Percentiles rank a stretch among this genome's conserved stretches.
phyloP scores from a whole-genome alignment of 1,284 basidiomycete genomes.

The Papiliotrema laurentii region DNA sequence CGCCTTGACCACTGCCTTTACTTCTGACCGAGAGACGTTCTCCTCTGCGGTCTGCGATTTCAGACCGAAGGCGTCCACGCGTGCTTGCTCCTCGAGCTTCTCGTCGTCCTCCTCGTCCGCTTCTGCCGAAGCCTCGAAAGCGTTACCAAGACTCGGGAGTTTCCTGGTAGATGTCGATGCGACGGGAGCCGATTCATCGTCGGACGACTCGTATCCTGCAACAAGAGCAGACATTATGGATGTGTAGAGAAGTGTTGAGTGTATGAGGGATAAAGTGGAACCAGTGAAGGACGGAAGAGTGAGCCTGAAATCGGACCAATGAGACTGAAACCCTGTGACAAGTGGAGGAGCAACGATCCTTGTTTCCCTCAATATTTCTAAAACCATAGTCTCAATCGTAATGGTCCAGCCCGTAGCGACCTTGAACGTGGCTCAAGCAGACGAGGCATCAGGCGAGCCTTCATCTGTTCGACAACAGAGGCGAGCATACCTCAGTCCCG shows the following conservation, averaged over 20 bases:
- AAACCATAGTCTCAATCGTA: too few species aligned
- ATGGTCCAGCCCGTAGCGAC: neutral
- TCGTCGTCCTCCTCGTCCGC: conserved; percentile 36
- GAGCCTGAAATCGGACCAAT: neutral
- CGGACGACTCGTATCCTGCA: conserved; percentile 45
- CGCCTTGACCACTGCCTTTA: conserved; percentile 28
- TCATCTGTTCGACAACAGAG: neutral
- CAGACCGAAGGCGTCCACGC: conserved; percentile 44
- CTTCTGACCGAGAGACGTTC: conserved; percentile 5
- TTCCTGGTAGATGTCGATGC: conserved; percentile 15
- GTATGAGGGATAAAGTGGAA: neutral
- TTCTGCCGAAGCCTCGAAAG: neutral
- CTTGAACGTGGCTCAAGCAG: neutral
- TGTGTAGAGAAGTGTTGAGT: neutral
- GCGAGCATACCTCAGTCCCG: conserved; percentile 37
- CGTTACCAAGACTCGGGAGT: conserved; percentile 10
- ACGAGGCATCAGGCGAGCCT: neutral
- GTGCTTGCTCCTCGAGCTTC: conserved; percentile 33
- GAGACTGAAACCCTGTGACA: neutral
- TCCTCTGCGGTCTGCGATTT: conserved; percentile 5
- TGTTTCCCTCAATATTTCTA: too few species aligned
- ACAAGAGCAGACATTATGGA: conserved; percentile 36
- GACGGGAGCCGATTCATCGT: conserved; percentile 30
- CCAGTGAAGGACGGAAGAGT: neutral
- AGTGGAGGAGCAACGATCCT: too few species aligned